Evolutionary conservation across 306 rosid species (phyloP).

Genomic region (Cotoneaster glaucophyllus): DNA sequence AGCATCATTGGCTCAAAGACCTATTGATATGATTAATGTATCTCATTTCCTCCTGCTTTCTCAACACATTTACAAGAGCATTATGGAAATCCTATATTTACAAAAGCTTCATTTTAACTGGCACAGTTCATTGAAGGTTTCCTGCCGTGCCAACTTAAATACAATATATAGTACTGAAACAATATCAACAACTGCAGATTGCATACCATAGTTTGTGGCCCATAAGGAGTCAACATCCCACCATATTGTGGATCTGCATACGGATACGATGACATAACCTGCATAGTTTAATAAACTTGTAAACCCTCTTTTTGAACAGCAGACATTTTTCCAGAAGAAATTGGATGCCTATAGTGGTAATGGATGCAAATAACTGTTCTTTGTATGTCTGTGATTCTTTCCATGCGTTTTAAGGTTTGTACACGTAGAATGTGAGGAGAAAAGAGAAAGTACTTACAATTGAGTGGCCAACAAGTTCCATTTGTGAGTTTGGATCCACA

Average conservation of each 20-base stretch:
- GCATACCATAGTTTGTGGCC: conserved; percentile 56
- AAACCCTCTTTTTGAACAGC: not conserved
- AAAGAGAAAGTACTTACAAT: conserved; percentile 43
- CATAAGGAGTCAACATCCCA: conserved; percentile 44
- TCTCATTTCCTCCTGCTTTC: not conserved
- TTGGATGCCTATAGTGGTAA: not conserved
- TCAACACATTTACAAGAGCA: not conserved
- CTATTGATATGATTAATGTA: not conserved
- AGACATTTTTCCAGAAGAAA: not conserved
- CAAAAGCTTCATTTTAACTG: not conserved
- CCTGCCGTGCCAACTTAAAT: not conserved
- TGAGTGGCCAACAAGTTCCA: conserved; percentile 66
- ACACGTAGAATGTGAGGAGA: not conserved
- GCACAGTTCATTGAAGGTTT: not conserved
- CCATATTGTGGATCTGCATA: conserved; percentile 57
- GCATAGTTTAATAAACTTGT: conserved; percentile 7
- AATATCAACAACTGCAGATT: not conserved
- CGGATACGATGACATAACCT: conserved; percentile 63
- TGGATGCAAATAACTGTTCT: not conserved
- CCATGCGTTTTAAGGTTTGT: not conserved
- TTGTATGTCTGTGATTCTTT: not conserved
- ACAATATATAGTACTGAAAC: not conserved
- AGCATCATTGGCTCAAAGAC: not conserved
- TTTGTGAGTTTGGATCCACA: conserved; percentile 39
- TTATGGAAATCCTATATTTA: not conserved